These are phyloP conservation scores for Phlebiopsis flavidoalba DNA, from an alignment of 768 basidiomycete genomes.

Conservation along the genomic window DNA sequence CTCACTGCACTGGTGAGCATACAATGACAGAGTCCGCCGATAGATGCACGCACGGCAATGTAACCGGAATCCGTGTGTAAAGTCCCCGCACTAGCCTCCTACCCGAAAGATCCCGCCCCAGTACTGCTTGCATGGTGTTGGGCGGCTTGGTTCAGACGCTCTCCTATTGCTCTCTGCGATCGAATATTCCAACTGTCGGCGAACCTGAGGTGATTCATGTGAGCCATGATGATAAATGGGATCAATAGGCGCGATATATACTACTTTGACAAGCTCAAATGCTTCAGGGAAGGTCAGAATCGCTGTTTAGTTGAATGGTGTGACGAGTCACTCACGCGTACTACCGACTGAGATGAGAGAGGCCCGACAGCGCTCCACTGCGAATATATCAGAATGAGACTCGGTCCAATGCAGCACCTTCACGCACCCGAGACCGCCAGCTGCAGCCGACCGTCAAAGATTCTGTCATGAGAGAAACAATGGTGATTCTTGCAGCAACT, in stretches of 20 bases:
- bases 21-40: not conserved
- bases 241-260: conserved; percentile 8
- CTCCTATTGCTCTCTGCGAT: conserved; percentile 80
- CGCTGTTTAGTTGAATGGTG: not conserved
- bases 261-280: conserved; percentile 93
- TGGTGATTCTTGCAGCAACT: conserved; percentile 56
- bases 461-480: conserved; percentile 50
- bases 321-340: conserved; percentile 64
- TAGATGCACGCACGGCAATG: conserved; percentile 34
- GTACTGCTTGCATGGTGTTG: conserved; percentile 71
- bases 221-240: not conserved
- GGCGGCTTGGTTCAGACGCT: conserved; percentile 72
- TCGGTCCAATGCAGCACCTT: not conserved
- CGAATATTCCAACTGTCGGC: conserved; percentile 87
- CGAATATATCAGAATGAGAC: not conserved
- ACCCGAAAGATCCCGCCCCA: conserved; percentile 67
- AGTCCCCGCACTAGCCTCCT: conserved; percentile 61
- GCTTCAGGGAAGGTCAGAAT: conserved; percentile 37
- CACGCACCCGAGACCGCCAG: conserved; percentile 58
- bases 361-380: conserved; percentile 81
- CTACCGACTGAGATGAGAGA: conserved; percentile 85
- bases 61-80: conserved; percentile 81
- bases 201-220: conserved; percentile 46
- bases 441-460: conserved; percentile 68
- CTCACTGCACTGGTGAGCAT: conserved; percentile 47